Percentiles rank a stretch among this genome's conserved stretches.
phyloP scores from a whole-genome alignment of 2,329 filamentous ascomycete genomes.

The Knufia fluminis region DNA sequence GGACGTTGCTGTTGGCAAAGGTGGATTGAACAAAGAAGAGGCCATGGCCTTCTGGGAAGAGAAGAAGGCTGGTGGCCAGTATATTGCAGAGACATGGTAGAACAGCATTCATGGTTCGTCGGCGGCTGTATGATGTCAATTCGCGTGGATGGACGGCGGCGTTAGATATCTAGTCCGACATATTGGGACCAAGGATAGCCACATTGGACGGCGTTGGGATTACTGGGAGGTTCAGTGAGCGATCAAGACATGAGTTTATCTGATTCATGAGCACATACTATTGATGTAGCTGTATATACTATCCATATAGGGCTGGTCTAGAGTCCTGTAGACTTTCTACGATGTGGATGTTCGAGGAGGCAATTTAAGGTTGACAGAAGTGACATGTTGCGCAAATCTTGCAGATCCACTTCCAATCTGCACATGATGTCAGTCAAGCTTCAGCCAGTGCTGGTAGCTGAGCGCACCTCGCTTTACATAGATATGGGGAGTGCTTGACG shows the following conservation, averaged over 20 bases:
- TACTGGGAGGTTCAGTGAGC: background rate
- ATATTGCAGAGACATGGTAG: slow-evolving; percentile 61
- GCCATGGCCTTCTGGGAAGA: slow-evolving; percentile 80
- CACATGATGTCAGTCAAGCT: background rate
- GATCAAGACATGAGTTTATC: background rate
- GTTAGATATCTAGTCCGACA: background rate
- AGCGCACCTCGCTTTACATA: too few species aligned
- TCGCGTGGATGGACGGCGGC: too few species aligned
- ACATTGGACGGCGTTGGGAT: background rate
- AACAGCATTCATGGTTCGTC: background rate
- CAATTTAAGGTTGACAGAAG: too few species aligned
- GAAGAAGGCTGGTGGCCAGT: slow-evolving; percentile 89
- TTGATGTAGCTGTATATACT: background rate
- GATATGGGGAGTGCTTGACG: too few species aligned
- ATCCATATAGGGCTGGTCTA: background rate
- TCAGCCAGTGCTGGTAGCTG: background rate
- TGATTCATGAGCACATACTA: too few species aligned
- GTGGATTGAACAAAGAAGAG: slow-evolving; percentile 71
- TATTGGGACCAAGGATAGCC: background rate
- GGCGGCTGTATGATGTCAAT: background rate
- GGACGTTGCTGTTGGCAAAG: slow-evolving; percentile 87
- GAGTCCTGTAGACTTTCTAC: too few species aligned
- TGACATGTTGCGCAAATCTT: too few species aligned
- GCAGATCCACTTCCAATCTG: background rate
- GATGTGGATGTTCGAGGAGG: too few species aligned